Conservation (phyloP, 2,329 filamentous ascomycete genomes). For the Pyricularia pennisetigena region DNA sequence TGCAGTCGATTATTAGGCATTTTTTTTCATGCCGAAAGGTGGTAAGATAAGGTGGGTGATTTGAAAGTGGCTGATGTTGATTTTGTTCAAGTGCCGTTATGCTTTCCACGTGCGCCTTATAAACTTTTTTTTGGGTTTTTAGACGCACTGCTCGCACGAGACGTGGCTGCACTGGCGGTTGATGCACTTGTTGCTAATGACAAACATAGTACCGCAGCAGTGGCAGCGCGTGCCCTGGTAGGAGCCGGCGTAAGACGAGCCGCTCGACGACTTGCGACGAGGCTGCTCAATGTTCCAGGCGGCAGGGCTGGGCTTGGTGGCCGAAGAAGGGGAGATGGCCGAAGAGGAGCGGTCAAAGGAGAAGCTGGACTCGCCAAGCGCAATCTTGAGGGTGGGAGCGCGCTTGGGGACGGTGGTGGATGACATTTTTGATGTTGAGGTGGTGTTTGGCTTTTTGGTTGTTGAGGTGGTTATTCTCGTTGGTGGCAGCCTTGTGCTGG, state of each 20-base stretch:
- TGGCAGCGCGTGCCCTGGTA: conserved; percentile 32
- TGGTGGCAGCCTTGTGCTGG: background rate
- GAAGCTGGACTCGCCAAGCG: background rate
- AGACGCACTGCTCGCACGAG: conserved; percentile 37
- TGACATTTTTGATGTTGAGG: background rate
- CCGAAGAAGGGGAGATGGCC: background rate
- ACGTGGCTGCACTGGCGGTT: conserved; percentile 32
- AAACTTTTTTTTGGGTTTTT: background rate
- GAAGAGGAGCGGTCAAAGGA: background rate
- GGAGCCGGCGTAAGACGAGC: conserved; percentile 7
- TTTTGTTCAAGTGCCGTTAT: too few relatives aligned
- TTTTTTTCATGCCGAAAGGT: background rate
- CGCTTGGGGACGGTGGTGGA: conserved; percentile 1
- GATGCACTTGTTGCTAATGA: conserved; percentile 44
- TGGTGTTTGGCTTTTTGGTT: background rate
- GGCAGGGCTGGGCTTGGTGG: background rate
- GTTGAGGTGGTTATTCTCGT: background rate
- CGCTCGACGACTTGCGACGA: background rate
- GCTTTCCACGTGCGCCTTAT: background rate
- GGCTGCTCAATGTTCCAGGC: background rate
- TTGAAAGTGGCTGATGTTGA: too few relatives aligned
- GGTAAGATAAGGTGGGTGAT: background rate
- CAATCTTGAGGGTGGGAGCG: conserved; percentile 2
- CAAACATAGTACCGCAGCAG: conserved; percentile 44
- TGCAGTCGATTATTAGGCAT: background rate